phyloP scores from a whole-genome alignment of 345 rosid species.

The Eucalyptus pauciflora region DNA sequence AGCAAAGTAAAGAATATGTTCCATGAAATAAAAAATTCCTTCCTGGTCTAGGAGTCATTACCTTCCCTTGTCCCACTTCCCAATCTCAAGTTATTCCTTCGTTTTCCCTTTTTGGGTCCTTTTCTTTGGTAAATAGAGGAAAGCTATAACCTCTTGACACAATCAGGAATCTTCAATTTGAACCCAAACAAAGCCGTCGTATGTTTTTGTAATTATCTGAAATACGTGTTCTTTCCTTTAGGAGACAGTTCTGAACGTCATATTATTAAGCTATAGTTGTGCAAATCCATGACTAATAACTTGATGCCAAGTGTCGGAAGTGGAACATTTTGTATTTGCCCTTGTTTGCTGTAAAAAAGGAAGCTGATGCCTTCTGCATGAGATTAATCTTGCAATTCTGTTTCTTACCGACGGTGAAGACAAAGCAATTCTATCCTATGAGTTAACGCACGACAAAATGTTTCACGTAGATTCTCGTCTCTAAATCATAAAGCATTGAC shows the following conservation, averaged over 20 bases:
- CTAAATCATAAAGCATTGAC: background rate
- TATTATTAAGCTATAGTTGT: fast-evolving
- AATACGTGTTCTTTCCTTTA: background rate
- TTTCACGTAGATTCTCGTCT: background rate
- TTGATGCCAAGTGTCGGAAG: background rate
- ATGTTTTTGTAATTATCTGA: background rate
- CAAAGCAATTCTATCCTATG: background rate
- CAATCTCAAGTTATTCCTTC: background rate
- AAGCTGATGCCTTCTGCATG: too few relatives aligned
- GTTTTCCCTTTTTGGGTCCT: background rate
- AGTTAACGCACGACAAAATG: background rate
- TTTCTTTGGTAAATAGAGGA: background rate
- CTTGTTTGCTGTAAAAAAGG: too few relatives aligned
- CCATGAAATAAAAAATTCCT: background rate
- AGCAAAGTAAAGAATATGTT: background rate
- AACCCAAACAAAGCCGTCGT: background rate
- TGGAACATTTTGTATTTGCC: too few relatives aligned
- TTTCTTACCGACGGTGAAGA: too few relatives aligned
- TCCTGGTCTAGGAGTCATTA: background rate
- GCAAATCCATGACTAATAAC: background rate
- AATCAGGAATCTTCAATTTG: background rate
- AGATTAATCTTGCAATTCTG: too few relatives aligned
- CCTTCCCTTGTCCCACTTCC: background rate
- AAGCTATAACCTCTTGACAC: background rate
- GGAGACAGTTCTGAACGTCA: background rate